Evolutionary conservation across 768 basidiomycete genomes (phyloP), one percentile per base, ranked within the genome.

Genomic region (Exidia glandulosa): DNA sequence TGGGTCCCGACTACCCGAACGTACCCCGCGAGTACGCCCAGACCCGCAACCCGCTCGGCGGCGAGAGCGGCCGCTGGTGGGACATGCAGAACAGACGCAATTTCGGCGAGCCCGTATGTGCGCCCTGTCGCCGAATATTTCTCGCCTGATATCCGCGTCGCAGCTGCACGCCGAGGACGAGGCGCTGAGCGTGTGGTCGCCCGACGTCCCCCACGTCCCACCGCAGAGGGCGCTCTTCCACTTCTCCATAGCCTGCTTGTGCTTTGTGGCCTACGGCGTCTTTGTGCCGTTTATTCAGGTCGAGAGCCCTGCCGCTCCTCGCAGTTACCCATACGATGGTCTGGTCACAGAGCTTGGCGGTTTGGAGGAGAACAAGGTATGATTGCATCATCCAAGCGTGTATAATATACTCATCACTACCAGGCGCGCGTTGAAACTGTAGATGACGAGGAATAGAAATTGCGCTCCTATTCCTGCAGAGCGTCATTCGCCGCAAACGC

Each of bases 121-220:
- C 55, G 32, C 16, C 23, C 23, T 19, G 7, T 19, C 6, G 16
- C 19, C 41, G 10, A 45, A 56, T 36, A 29, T 64, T 10, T 34
- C 19, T 52, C 66, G 59, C 56, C 59, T 41, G 62, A 32, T 32
- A 29, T 48, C 37, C 37, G 32, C 50, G 27, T 41, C 58, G 25
- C 66, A 93, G 90, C 71, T 90, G 32, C 90, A 88, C 61, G 88
- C 90, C 71, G 77, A 82, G 67, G 88, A 91, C 57, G 90, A 93
- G 66, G 75, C 88, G 27, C 72, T 86, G 59, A 89, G 87, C 36
- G 89, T 93, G 87, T 92, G 88, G 88, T 88, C 89, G 29, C 89
- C 89, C 25, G 90, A 93, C 66, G 75, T 82, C 31, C 80, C 90
- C 41, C 60, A 63, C 57, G 74, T 88, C 13, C 72, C 77, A 13